Base-by-base conservation (phyloP, 2,329 filamentous ascomycete species). In the Diaporthe sp. region DNA sequence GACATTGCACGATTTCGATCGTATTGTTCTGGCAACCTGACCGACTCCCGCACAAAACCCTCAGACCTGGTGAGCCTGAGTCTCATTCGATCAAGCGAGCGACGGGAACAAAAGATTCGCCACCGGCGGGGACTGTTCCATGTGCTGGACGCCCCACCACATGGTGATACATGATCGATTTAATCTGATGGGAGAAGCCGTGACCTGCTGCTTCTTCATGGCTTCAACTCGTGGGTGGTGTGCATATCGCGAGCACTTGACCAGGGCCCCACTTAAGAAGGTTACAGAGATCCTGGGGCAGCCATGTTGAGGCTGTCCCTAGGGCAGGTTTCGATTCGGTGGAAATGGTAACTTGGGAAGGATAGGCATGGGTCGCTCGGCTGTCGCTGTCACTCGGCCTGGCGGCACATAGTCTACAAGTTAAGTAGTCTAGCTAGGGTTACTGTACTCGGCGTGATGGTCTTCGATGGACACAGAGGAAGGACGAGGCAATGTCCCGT, bases 1-100 rank as follows among this genome's bases (percentile, higher is more conserved):
- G 39, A 31, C 6, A 25, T 62, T 22, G n/a, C 39, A 44, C 44
- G 37, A 2, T 4, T 39, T 28, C 8, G 3, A 19, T 44, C 9
- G 17, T n/a, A 44, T 62, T 28, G 37, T 61, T 61, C 37, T 62
- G 59, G 59, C 19, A 62, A 28, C n/a, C n/a, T 22, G 59, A 62
- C 59, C 59, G 59, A 62, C 59, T 62, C 59, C 59, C 59, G 59
- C 39, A 19, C 17, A 12, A 61, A 42, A 12, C n/a, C 37, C 22
- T 15, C 22, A 15, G 57, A 15, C 57, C 19, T 39, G 34, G 57
- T 19, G 25, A 9, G 37, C 55, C 9, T 28, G 22, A 12, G 37
- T n/a, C 37, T 28, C 25, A 15, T 19, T 39, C 39, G 25, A n/a
- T 39, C n/a, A 62, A n/a, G n/a, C n/a, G 39, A 37, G 58, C 8